phyloP scores from a whole-genome alignment of 1,284 basidiomycete species.

The Rhodotorula glutinis region DNA sequence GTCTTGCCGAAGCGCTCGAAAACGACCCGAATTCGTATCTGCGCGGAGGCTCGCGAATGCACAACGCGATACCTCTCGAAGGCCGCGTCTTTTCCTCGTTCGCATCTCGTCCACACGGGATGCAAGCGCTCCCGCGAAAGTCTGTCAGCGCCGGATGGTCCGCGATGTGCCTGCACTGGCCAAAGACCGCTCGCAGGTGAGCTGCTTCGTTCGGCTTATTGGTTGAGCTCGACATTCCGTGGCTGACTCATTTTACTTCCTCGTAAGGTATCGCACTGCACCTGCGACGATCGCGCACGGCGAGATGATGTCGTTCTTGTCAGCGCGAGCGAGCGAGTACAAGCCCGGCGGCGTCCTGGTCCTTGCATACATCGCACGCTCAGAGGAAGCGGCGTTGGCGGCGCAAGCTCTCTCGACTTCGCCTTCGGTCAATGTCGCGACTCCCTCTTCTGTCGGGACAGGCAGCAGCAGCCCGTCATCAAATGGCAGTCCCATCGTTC shows the following conservation, averaged over 20 bases:
- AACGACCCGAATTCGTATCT: slow-evolving; percentile 45
- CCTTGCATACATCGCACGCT: slow-evolving; percentile 48
- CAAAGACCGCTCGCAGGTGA: slow-evolving; percentile 45
- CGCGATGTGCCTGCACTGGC: slow-evolving; percentile 51
- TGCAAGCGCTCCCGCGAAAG: slow-evolving; percentile 46
- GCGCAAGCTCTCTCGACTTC: not conserved
- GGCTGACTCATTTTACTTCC: not conserved
- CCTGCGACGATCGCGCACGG: slow-evolving; percentile 48
- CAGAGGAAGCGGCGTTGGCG: slow-evolving; percentile 41
- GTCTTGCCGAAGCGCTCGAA: slow-evolving; percentile 43
- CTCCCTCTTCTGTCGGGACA: not conserved
- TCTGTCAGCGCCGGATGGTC: slow-evolving; percentile 48
- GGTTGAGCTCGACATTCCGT: too few relatives aligned
- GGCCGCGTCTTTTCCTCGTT: slow-evolving; percentile 47
- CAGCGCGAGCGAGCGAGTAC: slow-evolving; percentile 49
- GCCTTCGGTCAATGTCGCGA: not conserved
- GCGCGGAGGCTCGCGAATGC: slow-evolving; percentile 13
- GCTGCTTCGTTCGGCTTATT: too few relatives aligned
- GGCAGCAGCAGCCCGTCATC: not conserved
- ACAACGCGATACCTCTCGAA: slow-evolving; percentile 35
- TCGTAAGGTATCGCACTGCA: slow-evolving; percentile 29
- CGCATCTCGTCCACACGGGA: slow-evolving; percentile 46
- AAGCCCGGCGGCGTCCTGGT: slow-evolving; percentile 48
- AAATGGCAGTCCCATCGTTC: not conserved
- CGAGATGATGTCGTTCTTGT: slow-evolving; percentile 48